Percentiles rank a stretch among this genome's conserved stretches.
These are phyloP conservation scores for Astrothelium subdiscretum DNA, from an alignment of 495 filamentous ascomycete genomes.

Conservation along the genomic window DNA sequence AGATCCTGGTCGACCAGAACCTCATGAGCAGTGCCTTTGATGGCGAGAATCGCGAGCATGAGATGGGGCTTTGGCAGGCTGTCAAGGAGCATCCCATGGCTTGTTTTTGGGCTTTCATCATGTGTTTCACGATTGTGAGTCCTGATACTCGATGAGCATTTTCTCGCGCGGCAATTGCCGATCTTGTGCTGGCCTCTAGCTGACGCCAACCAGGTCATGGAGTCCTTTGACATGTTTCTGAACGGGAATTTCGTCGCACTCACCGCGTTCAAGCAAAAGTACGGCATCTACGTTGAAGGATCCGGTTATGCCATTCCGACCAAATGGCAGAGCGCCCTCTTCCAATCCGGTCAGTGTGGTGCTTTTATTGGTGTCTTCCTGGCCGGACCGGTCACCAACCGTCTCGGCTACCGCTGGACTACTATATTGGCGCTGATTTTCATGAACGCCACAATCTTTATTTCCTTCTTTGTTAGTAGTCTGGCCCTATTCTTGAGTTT, in stretches of 20 bases:
- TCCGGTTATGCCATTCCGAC: slow-evolving; percentile 19
- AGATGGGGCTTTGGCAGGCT: slow-evolving; percentile 8
- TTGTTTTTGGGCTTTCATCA: slow-evolving; percentile 4
- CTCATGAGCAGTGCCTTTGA: slow-evolving; percentile 14
- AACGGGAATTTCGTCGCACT: slow-evolving; percentile 31
- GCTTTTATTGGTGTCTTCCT: slow-evolving; percentile 11
- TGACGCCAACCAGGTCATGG: slow-evolving; percentile 26
- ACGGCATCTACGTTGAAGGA: slow-evolving; percentile 17
- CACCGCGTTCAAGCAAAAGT: slow-evolving; percentile 17
- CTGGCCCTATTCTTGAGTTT: background rate
- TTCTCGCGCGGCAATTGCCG: background rate
- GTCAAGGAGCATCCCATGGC: slow-evolving; percentile 12
- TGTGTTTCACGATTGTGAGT: slow-evolving; percentile 33
- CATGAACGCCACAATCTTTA: slow-evolving; percentile 12
- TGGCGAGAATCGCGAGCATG: slow-evolving; percentile 11
- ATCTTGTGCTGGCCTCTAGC: background rate
- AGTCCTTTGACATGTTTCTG: slow-evolving; percentile 33
- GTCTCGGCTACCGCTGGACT: slow-evolving; percentile 10
- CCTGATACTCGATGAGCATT: background rate
- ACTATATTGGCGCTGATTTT: slow-evolving; percentile 6
- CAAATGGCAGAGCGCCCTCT: slow-evolving; percentile 30
- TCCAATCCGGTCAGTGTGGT: slow-evolving; percentile 26
- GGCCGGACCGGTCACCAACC: slow-evolving; percentile 5
- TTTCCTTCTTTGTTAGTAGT: slow-evolving; percentile 18
- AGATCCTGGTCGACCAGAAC: slow-evolving; percentile 23